Conservation (phyloP, 2,329 filamentous ascomycete species). For the Aschersonia sp. region DNA sequence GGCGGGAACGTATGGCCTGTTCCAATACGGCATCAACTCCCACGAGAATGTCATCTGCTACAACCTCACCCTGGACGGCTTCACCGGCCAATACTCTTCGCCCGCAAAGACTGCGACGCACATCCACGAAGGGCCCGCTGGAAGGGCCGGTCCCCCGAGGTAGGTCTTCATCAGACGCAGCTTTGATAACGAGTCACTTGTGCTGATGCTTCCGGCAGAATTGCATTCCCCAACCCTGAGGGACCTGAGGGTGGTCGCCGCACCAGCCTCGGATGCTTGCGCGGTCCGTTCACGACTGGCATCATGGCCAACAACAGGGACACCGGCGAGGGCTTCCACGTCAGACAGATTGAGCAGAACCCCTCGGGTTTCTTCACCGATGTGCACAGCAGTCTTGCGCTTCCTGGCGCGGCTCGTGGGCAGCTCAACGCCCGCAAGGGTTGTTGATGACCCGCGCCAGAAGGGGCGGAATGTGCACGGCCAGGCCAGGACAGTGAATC, state of each 20-base stretch:
- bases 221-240: slow-evolving; percentile 34
- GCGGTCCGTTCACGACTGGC: slow-evolving; percentile 20
- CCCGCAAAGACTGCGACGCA: slow-evolving; percentile 37
- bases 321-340: slow-evolving; percentile 27
- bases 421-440: slow-evolving; percentile 19
- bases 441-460: not conserved
- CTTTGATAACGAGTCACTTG: not conserved
- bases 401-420: slow-evolving; percentile 36
- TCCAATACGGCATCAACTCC: slow-evolving; percentile 37
- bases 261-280: slow-evolving; percentile 25
- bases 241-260: slow-evolving; percentile 17
- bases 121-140: slow-evolving; percentile 33
- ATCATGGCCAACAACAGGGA: slow-evolving; percentile 13
- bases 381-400: slow-evolving; percentile 31
- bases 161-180: slow-evolving; percentile 6
- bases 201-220: slow-evolving; percentile 7
- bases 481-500: too few species aligned
- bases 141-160: slow-evolving; percentile 33
- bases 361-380: slow-evolving; percentile 37
- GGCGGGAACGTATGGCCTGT: slow-evolving; percentile 28
- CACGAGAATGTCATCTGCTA: slow-evolving; percentile 26
- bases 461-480: too few species aligned
- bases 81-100: slow-evolving; percentile 34
- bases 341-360: slow-evolving; percentile 34
- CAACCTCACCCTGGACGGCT: slow-evolving; percentile 34